Conservation (phyloP, 805 yeast species). For the Ogataea pignaliae region DNA sequence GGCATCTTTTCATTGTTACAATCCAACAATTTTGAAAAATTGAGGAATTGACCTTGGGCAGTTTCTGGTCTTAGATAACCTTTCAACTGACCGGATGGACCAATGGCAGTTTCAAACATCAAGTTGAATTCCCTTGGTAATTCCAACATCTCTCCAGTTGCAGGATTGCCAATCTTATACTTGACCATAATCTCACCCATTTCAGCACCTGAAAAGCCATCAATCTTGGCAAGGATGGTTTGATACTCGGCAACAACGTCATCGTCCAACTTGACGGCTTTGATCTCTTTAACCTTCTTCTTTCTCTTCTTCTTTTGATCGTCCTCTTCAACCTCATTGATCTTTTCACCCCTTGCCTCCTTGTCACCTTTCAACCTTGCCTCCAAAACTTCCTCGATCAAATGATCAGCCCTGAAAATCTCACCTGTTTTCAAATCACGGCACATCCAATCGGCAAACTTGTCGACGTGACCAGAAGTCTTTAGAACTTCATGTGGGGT, state of each 20-base stretch:
- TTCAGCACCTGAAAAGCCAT: slow-evolving; percentile 90
- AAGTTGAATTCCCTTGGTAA: slow-evolving; percentile 93
- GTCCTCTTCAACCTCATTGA: slow-evolving; percentile 63
- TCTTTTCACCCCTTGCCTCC: slow-evolving; percentile 86
- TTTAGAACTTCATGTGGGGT: slow-evolving; percentile 97
- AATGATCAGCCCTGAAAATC: slow-evolving; percentile 97
- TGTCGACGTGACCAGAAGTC: slow-evolving; percentile 99
- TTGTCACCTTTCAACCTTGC: slow-evolving; percentile 94
- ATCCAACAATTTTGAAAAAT: slow-evolving; percentile 89
- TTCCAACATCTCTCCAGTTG: slow-evolving; percentile 78
- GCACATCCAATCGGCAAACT: slow-evolving; percentile 99
- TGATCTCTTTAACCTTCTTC: slow-evolving; percentile 94
- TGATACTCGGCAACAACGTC: slow-evolving; percentile 76
- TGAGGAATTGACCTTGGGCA: slow-evolving; percentile 98
- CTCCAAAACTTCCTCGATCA: slow-evolving; percentile 96
- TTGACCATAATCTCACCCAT: slow-evolving; percentile 84
- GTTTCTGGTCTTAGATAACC: slow-evolving; percentile 98
- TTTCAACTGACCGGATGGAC: slow-evolving; percentile 94
- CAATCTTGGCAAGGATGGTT: slow-evolving; percentile 84
- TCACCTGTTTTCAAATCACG: slow-evolving; percentile 94
- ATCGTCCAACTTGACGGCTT: slow-evolving; percentile 83
- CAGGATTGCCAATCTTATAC: slow-evolving; percentile 86
- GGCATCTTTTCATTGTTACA: slow-evolving; percentile 97
- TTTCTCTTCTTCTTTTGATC: slow-evolving; percentile 83
- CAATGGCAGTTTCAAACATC: slow-evolving; percentile 99